Evolutionary conservation across 2,329 filamentous ascomycete genomes (phyloP), one percentile per base, ranked within the genome.

Genomic region (Sclerotinia nivalis): DNA sequence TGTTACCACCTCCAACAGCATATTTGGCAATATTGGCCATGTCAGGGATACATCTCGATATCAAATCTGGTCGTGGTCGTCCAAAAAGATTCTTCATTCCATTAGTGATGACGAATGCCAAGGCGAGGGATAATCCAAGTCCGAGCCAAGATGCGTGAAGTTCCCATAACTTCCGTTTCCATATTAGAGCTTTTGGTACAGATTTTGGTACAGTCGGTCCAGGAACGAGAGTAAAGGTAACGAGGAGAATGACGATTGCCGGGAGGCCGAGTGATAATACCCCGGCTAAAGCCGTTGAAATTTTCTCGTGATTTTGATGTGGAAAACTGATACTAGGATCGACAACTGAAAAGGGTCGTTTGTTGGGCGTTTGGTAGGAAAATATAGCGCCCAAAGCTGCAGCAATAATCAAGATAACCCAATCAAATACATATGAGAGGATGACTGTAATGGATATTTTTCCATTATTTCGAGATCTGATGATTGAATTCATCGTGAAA

Each of bases 151-250:
- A 93, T 2, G 88, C 89, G 78, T 97, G 93, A 79, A 92, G 89
- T 80, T 97, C 94, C 93, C 95, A 97, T 1, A 97, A 79, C 81
- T 96, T 97, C 73, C 92, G 87, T 78, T 87, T 88, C 89, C 92
- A 93, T 58, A 94, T 84, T 68, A 92, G 81, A 5, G 85, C 80
- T 73, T 85, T 85, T 1, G 91, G 88, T 0, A 90, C 89, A 28
- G 85, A 84, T 55, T 83, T 83, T 22, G 87, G 85, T 0, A 90
- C 88, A 1, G 89, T 89, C 8, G 87, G 85, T 4, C 91, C 92
- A 1, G 93, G 93, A 0, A 96, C 88, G 74, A 95, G 84, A 71
- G 88, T 73, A 45, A 96, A 80, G 54, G 88, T 87, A 70, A 95
- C 85, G 66, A 93, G 50, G 66, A 91, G 80, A 75, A 97, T 89